Evolutionary conservation across 2,329 filamentous ascomycete genomes (phyloP), one percentile per base, ranked within the genome.

Genomic region (Diaporthe australafricana): DNA sequence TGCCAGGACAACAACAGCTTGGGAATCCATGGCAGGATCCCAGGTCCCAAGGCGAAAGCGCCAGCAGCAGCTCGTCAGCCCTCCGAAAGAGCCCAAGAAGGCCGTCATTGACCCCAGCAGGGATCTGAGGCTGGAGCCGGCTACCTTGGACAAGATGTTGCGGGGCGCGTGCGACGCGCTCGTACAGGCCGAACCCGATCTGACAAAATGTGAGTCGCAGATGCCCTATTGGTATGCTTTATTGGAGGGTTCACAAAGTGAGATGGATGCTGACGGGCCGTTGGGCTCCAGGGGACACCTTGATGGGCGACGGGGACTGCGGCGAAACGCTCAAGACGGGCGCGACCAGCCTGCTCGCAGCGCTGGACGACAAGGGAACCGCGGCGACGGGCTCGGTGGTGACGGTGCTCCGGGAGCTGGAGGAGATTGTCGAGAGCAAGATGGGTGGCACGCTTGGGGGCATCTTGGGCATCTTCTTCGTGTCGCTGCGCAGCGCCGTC

Each of bases 291-390:
- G 68, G 70, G 69, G 72, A 74, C 45, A 74, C 72, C 9, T 22
- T 74, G 38, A 72, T 74, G 72, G 72, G 72, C 12, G 90, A 92
- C 75, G 90, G 90, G 14, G 90, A 92, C 80, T 92, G 90, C 77
- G 90, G 90, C 47, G 89, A 92, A 77, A 89, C 87, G 3, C 82
- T 90, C 68, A 86, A 87, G 80, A 86, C 85, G 0, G 88, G 88
- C 0, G 88, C 88, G 0, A 83, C 78, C 6, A 80, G 80, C 4
- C 77, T 89, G 9, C 77, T 88, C 2, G 88, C 88, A 0, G 85
- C 85, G 0, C 76, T 88, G 5, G 79, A 87, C 66, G 69, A 74
- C 11, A 76, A 77, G 52, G 70, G 78, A 4, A 70, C 83, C 1
- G 79, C 87, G 0, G 80, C 81, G 3, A 77, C 76, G 5, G 86